Percentiles rank a stretch among this genome's conserved stretches.
These are phyloP conservation scores for Perkinsus olseni DNA, from an alignment of 169 alveolate species.

Conservation along the genomic window DNA sequence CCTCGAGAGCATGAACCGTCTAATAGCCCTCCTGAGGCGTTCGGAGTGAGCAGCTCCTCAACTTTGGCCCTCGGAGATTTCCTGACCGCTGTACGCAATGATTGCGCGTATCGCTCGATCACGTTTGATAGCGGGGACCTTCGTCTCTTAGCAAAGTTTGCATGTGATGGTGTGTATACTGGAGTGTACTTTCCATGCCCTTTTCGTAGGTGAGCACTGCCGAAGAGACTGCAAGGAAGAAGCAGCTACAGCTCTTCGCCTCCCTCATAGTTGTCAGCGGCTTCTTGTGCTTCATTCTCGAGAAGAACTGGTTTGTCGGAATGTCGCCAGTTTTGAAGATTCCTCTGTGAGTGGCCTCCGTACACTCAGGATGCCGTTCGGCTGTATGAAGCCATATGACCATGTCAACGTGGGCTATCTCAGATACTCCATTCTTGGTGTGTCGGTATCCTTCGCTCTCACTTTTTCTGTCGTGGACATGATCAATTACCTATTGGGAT, in stretches of 20 bases:
- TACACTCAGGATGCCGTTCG: no score
- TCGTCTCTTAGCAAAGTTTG: neutral
- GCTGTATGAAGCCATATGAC: neutral
- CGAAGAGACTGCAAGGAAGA: conserved; percentile 40
- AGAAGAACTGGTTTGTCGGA: conserved; percentile 77
- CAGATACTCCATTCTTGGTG: conserved; percentile 80
- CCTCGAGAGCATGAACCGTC: no score
- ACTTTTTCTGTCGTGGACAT: conserved; percentile 82
- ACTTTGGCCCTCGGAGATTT: no score
- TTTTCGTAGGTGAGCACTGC: conserved; percentile 13
- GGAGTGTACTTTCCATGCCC: no score
- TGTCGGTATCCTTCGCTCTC: conserved; percentile 84
- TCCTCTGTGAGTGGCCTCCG: conserved; percentile 46
- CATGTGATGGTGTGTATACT: no score
- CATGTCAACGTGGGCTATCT: neutral
- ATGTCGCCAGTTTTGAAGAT: conserved; percentile 61
- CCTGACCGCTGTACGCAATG: no score
- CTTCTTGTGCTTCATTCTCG: conserved; percentile 74
- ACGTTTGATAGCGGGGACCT: neutral
- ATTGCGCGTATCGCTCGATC: no score
- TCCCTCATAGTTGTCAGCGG: conserved; percentile 68
- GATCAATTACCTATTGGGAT: conserved; percentile 70
- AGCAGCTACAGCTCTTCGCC: conserved; percentile 38
- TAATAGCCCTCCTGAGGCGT: no score
- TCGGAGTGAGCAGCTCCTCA: no score